phyloP scores from a whole-genome alignment of 768 basidiomycete species.

The Grammothele lineata region DNA sequence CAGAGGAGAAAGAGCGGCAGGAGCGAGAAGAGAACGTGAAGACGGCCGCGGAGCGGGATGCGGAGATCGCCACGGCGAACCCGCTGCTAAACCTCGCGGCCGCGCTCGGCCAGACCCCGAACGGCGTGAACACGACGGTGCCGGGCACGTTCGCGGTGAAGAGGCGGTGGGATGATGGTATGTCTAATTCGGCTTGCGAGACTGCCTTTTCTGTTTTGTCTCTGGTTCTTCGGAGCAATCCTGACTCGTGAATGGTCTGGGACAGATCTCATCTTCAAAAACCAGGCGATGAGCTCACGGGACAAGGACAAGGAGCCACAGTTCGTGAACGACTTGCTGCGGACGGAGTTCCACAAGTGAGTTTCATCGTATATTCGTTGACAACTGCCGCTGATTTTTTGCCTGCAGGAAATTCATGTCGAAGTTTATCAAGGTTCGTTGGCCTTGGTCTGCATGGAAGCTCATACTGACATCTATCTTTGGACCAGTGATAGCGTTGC shows the following conservation, averaged over 20 bases:
- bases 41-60: slow-evolving; percentile 61
- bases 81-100: slow-evolving; percentile 89
- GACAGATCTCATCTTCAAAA: slow-evolving; percentile 95
- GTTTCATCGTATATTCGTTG: slow-evolving; percentile 23
- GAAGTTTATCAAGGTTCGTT: slow-evolving; percentile 80
- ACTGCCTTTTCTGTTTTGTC: too few species aligned
- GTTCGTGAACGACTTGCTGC: slow-evolving; percentile 92
- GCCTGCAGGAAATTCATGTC: slow-evolving; percentile 82
- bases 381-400: slow-evolving; percentile 1
- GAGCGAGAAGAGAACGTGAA: slow-evolving; percentile 72
- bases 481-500: too few species aligned
- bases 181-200: too few species aligned
- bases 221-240: background rate
- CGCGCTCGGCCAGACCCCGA: slow-evolving; percentile 73
- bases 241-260: background rate
- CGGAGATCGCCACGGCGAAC: slow-evolving; percentile 82
- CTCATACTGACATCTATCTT: too few species aligned
- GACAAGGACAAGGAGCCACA: slow-evolving; percentile 65
- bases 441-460: too few species aligned
- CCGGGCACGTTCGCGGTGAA: slow-evolving; percentile 90
- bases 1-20: slow-evolving; percentile 83
- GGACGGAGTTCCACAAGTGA: slow-evolving; percentile 92
- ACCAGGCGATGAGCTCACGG: slow-evolving; percentile 76
- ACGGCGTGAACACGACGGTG: slow-evolving; percentile 64
- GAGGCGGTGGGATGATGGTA: slow-evolving; percentile 93